phyloP scores from a whole-genome alignment of 345 rosid genomes.

The Arabis alpina region DNA sequence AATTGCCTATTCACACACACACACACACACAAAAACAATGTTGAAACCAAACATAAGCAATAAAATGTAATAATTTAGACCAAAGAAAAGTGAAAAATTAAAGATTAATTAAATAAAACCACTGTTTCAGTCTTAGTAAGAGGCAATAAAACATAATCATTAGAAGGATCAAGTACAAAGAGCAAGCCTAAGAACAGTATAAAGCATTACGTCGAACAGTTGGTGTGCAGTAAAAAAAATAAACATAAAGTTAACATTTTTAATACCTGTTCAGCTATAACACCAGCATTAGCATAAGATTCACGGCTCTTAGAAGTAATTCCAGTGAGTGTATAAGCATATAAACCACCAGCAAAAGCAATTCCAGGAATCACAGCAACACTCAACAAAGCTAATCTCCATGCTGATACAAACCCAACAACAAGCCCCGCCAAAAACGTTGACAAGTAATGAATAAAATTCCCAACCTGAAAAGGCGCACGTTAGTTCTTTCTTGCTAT shows the following conservation, averaged over 20 bases:
- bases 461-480: slow-evolving; percentile 69
- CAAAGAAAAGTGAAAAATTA: slow-evolving; percentile 6
- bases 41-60: background rate
- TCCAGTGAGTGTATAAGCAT: slow-evolving; percentile 96
- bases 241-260: slow-evolving; percentile 1
- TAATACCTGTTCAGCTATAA: slow-evolving; percentile 95
- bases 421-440: slow-evolving; percentile 98
- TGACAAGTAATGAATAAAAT: slow-evolving; percentile 92
- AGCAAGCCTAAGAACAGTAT: slow-evolving; percentile 39
- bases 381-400: slow-evolving; percentile 92
- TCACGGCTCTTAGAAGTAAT: slow-evolving; percentile 97
- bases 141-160: slow-evolving; percentile 31
- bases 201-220: slow-evolving; percentile 39
- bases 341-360: slow-evolving; percentile 98
- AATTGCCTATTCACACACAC: slow-evolving; percentile 60
- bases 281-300: slow-evolving; percentile 95
- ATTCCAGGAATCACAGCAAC: slow-evolving; percentile 98
- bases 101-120: slow-evolving; percentile 1
- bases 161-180: slow-evolving; percentile 38
- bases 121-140: slow-evolving; percentile 29
- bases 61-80: slow-evolving; percentile 33
- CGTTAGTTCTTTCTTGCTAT: too few species aligned
- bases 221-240: slow-evolving; percentile 15
- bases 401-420: slow-evolving; percentile 99
- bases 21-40: background rate